These are phyloP conservation scores for Ogataea kodamae DNA, from an alignment of 805 yeast genomes.

Conservation along the genomic window DNA sequence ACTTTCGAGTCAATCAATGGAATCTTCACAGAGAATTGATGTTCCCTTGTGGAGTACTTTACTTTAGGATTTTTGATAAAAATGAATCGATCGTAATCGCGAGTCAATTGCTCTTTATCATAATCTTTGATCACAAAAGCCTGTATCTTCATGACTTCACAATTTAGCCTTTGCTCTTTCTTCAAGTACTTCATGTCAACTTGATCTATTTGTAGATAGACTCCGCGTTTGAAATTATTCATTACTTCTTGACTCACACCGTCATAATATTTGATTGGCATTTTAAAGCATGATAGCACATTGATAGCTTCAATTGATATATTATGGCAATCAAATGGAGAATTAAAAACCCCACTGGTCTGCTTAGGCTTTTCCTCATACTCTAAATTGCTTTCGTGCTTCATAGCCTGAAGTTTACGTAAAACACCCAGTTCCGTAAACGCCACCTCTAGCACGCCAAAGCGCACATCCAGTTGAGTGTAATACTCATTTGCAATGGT, in stretches of 20 bases:
- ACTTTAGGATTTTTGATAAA: constrained; percentile 10
- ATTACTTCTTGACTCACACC: constrained; percentile 29
- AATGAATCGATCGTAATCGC: constrained; percentile 14
- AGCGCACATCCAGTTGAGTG: constrained; percentile 5
- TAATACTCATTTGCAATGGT: constrained; percentile 6
- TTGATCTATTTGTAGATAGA: constrained; percentile 11
- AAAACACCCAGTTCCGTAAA: constrained; percentile 13
- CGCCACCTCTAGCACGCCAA: constrained; percentile 15
- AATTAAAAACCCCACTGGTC: neutral
- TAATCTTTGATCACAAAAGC: constrained; percentile 23
- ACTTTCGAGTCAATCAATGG: constrained; percentile 28
- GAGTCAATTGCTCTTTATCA: constrained; percentile 11
- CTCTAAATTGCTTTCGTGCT: neutral
- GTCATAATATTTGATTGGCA: constrained; percentile 30
- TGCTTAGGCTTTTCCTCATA: neutral
- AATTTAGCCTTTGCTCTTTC: constrained; percentile 5
- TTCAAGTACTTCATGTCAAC: constrained; percentile 5
- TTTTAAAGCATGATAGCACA: constrained; percentile 28
- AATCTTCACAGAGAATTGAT: constrained; percentile 20
- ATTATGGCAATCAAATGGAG: constrained; percentile 9
- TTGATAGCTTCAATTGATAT: constrained; percentile 14
- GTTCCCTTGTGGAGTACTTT: constrained; percentile 14
- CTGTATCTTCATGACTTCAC: constrained; percentile 10
- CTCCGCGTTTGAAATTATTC: constrained; percentile 30
- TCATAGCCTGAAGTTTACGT: constrained; percentile 15